A percentile compares a stretch with the other conserved stretches of the same genome.
These are phyloP conservation scores for Penicillium corylophilum DNA, from an alignment of 2,329 filamentous ascomycete genomes.

Conservation along the genomic window DNA sequence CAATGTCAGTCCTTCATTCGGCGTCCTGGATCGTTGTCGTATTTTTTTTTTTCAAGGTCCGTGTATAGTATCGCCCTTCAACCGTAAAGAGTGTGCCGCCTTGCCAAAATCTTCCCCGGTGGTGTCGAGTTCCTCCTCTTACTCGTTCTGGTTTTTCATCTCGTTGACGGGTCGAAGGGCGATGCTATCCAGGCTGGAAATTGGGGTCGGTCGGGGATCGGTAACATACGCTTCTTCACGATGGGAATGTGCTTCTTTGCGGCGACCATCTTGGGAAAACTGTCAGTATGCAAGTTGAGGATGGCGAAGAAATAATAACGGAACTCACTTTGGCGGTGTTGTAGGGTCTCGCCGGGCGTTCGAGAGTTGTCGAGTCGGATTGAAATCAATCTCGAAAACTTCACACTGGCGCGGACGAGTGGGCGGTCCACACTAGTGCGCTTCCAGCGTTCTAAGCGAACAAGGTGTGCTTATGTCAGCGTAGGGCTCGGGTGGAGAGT, in stretches of 20 bases:
- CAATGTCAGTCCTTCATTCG: conserved; percentile 38
- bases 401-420: conserved; percentile 37
- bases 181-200: conserved; percentile 21
- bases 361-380: conserved; percentile 43
- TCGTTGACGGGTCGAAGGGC: conserved; percentile 15
- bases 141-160: not conserved
- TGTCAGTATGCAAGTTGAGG: conserved; percentile 15
- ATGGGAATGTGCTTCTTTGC: conserved; percentile 99
- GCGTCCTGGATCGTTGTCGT: conserved; percentile 36
- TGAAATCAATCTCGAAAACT: conserved; percentile 41
- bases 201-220: conserved; percentile 16
- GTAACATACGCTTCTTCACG: conserved; percentile 98
- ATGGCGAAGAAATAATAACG: conserved; percentile 7
- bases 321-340: conserved; percentile 47
- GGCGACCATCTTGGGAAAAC: conserved; percentile 74
- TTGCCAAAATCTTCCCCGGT: not conserved
- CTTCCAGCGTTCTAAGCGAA: conserved; percentile 30
- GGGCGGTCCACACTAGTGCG: conserved; percentile 35
- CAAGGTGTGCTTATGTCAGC: conserved; percentile 21
- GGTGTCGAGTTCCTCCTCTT: not conserved
- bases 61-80: conserved; percentile 6
- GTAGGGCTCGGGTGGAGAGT: conserved; percentile 18
- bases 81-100: conserved; percentile 1
- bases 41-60: not conserved
- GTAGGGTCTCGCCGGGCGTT: conserved; percentile 44